These are phyloP conservation scores for Mortierella sp. DNA, from an alignment of 371 early-diverging fungal genomes.

Conservation along the genomic window DNA sequence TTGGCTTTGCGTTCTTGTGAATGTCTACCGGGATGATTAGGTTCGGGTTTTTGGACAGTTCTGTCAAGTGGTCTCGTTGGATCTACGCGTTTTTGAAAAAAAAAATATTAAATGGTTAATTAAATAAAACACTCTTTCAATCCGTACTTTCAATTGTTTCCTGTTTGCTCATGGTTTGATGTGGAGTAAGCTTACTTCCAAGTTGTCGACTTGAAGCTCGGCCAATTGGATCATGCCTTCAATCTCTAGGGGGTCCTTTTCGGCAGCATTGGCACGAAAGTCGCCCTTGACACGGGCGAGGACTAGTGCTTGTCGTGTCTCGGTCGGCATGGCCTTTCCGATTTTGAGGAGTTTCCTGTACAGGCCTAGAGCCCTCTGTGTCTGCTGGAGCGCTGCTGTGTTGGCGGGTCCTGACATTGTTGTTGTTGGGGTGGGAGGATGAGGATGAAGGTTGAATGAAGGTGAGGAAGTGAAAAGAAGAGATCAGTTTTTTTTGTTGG, in stretches of 20 bases:
- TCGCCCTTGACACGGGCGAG: slow-evolving; percentile 47
- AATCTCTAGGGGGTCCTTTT: slow-evolving; percentile 43
- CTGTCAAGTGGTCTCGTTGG: slow-evolving; percentile 52
- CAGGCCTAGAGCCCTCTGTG: slow-evolving; percentile 27
- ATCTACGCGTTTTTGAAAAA: slow-evolving; percentile 25
- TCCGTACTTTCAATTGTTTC: not conserved
- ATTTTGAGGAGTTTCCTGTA: slow-evolving; percentile 46
- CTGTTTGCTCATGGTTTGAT: not conserved
- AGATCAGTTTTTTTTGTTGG: not conserved
- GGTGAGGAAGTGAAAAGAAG: not conserved
- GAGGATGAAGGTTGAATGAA: not conserved
- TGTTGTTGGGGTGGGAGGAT: not conserved
- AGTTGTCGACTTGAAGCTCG: slow-evolving; percentile 52
- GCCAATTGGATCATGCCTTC: slow-evolving; percentile 54
- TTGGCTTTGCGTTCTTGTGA: slow-evolving; percentile 52
- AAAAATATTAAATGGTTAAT: not conserved
- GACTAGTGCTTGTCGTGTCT: slow-evolving; percentile 48
- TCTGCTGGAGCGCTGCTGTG: slow-evolving; percentile 11
- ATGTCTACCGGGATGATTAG: slow-evolving; percentile 56
- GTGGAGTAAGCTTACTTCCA: slow-evolving; percentile 22
- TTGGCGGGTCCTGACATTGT: slow-evolving; percentile 27
- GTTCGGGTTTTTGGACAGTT: slow-evolving; percentile 54
- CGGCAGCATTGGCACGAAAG: slow-evolving; percentile 37
- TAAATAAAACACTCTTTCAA: no score
- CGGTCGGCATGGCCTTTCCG: slow-evolving; percentile 57